Evolutionary conservation across 2,329 filamentous ascomycete genomes (phyloP).

Genomic region (Penicillium sp.): DNA sequence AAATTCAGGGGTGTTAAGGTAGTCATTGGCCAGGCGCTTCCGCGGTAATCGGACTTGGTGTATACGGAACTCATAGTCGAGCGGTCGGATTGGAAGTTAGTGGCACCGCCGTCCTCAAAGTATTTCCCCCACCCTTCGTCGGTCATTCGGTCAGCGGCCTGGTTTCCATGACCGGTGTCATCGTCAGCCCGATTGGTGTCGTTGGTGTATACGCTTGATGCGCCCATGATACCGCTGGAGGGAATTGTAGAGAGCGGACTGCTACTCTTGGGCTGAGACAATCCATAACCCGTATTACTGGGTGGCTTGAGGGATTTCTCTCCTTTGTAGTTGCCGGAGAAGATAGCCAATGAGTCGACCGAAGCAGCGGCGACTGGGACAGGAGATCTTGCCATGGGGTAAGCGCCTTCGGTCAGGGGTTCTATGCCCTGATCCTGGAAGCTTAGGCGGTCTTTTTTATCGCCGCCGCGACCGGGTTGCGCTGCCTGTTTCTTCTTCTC

Average conservation of each 20-base stretch:
- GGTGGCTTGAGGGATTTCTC: conserved; percentile 34
- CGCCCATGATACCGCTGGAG: conserved; percentile 25
- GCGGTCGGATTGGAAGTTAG: conserved; percentile 29
- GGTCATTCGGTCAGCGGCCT: conserved; percentile 41
- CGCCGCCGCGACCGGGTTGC: conserved; percentile 45
- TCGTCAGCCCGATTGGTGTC: conserved; percentile 21
- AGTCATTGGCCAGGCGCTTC: conserved; percentile 43
- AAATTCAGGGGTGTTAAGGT: conserved; percentile 37
- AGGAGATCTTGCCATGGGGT: conserved; percentile 46
- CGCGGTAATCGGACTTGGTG: conserved; percentile 37
- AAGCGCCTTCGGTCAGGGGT: conserved; percentile 41
- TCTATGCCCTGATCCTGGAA: conserved; percentile 47
- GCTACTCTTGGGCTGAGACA: conserved; percentile 22
- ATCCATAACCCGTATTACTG: conserved; percentile 18
- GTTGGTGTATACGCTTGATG: conserved; percentile 23
- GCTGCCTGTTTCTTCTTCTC: conserved; percentile 49
- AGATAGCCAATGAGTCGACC: conserved; percentile 40
- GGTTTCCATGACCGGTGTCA: conserved; percentile 12
- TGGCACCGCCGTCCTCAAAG: conserved; percentile 41
- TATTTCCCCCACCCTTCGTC: conserved; percentile 52
- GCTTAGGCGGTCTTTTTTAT: conserved; percentile 56
- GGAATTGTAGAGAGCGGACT: conserved; percentile 33
- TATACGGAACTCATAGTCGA: conserved; percentile 26
- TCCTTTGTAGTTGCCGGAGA: conserved; percentile 37
- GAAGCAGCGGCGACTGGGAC: conserved; percentile 37